phyloP scores from a whole-genome alignment of 2,329 filamentous ascomycete genomes.

The Cryoendolithus antarcticus region DNA sequence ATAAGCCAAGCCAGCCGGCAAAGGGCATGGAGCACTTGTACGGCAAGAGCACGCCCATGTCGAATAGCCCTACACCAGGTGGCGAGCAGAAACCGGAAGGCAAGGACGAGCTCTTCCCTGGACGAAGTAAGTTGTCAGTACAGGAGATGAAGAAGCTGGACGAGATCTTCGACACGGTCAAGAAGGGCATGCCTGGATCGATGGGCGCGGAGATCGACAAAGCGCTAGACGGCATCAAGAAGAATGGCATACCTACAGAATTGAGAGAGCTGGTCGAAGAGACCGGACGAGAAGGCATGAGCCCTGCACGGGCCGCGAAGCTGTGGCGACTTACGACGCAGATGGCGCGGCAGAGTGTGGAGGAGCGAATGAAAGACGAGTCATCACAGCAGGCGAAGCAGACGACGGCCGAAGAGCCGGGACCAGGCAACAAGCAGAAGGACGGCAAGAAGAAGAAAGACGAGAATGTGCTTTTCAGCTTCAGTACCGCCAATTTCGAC shows the following conservation, averaged over 20 bases:
- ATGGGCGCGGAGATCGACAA: slow-evolving; percentile 49
- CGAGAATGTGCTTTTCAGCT: slow-evolving; percentile 24
- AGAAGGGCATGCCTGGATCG: slow-evolving; percentile 47
- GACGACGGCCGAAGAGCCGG: slow-evolving; percentile 34
- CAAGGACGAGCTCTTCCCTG: slow-evolving; percentile 25
- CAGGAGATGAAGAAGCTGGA: slow-evolving; percentile 48
- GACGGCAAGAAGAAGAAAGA: slow-evolving; percentile 25
- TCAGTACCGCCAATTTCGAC: slow-evolving; percentile 41
- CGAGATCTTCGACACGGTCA: slow-evolving; percentile 43
- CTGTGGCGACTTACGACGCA: slow-evolving; percentile 44
- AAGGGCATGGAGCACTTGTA: slow-evolving; percentile 36
- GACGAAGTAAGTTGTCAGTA: slow-evolving; percentile 35
- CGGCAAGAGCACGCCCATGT: slow-evolving; percentile 29
- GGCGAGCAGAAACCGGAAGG: slow-evolving; percentile 26
- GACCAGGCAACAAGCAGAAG: slow-evolving; percentile 27
- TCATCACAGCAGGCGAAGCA: slow-evolving; percentile 22
- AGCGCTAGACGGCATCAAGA: slow-evolving; percentile 50
- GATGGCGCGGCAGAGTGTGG: slow-evolving; percentile 40
- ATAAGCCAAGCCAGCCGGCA: slow-evolving; percentile 23
- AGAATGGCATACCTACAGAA: slow-evolving; percentile 57
- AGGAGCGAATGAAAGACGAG: slow-evolving; percentile 25
- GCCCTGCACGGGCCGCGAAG: slow-evolving; percentile 52
- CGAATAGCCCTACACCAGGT: slow-evolving; percentile 22
- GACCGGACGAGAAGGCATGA: slow-evolving; percentile 38
- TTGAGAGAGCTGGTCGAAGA: slow-evolving; percentile 51